phyloP scores from a whole-genome alignment of 2,329 filamentous ascomycete genomes.

The Huntiella moniliformis region DNA sequence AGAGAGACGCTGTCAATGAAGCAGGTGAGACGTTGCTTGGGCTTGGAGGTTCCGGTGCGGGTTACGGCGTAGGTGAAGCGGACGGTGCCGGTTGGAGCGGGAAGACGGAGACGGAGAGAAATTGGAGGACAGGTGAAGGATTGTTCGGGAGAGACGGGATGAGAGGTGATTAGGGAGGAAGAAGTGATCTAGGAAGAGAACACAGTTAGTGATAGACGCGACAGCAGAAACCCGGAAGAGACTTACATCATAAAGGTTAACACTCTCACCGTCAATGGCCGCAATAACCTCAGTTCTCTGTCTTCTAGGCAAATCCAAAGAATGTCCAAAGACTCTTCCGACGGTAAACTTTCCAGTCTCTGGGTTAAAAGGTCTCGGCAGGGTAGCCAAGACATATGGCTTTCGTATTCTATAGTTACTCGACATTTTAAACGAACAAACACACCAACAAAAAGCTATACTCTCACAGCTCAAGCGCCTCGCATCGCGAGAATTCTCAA shows the following conservation, averaged over 20 bases:
- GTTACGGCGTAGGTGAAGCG: constrained; percentile 45
- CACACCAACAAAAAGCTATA: neutral
- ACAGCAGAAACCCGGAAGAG: constrained; percentile 4
- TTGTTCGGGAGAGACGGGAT: constrained; percentile 46
- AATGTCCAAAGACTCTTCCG: constrained; percentile 41
- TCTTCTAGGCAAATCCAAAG: constrained; percentile 37
- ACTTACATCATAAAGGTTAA: constrained; percentile 47
- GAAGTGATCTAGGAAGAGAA: constrained; percentile 31
- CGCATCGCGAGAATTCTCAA: neutral
- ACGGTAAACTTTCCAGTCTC: constrained; percentile 31
- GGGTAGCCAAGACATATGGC: constrained; percentile 42
- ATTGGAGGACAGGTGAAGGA: constrained; percentile 42
- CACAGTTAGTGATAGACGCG: constrained; percentile 12
- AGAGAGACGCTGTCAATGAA: constrained; percentile 38
- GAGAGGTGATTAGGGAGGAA: constrained; percentile 44
- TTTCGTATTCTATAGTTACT: constrained; percentile 42
- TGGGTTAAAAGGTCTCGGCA: constrained; percentile 38
- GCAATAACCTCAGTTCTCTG: constrained; percentile 45
- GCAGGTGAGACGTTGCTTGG: constrained; percentile 32
- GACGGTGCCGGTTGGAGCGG: constrained; percentile 28
- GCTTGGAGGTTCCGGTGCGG: constrained; percentile 20
- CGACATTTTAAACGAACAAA: constrained; percentile 25
- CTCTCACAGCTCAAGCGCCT: neutral
- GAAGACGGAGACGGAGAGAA: constrained; percentile 35
- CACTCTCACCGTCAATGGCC: constrained; percentile 44